Evolutionary conservation across 179 eudicot genomes (phyloP), one percentile per base, ranked within the genome.

Genomic region (Spinacia oleracea): DNA sequence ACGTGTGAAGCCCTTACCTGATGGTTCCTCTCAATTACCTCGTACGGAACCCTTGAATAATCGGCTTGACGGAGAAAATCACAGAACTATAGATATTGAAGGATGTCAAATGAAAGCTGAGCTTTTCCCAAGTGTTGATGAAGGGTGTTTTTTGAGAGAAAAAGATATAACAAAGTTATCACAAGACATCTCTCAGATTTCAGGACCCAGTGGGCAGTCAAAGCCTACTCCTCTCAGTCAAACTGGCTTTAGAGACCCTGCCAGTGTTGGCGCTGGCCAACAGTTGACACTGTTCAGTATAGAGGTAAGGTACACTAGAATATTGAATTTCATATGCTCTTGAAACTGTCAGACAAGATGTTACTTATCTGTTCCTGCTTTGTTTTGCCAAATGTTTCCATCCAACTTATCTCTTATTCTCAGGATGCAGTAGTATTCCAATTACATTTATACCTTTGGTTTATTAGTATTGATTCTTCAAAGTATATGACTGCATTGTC

Each of bases 161-260:
- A 83, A 85, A 76, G 78, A 79, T 75, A 66, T 72, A 50, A 62
- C 77, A 72, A 79, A 81, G 81, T 68, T 51, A 74, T 87, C 89
- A 40, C 87, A 79, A 76, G 94, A 96, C 76, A 82, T 83, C 72
- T 96, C 99, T 84, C 99, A 96, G 85, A 89, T 93, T 60, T 96
- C 99, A 76, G 98, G 96, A 58, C 97, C 98, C 38, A 91, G 90
- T 79, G 87, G 83, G 70, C 91, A 84, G 79, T 80, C 87, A 20
- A 90, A 87, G 88, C 79, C 77, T 78, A 96, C 99, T 75, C 99
- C 97, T 78, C 81, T 92, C 64, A 96, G 99, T 88, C 99, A 96
- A 88, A 89, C 75, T 64, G 99, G 99, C 70, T 96, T 96, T 72
- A 87, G 91, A 59, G 99, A 96, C 85, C 98, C 99, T 78, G 99